These are phyloP conservation scores for Lentinula novae-zelandiae DNA, from an alignment of 1,284 basidiomycete species.

Conservation along the genomic window DNA sequence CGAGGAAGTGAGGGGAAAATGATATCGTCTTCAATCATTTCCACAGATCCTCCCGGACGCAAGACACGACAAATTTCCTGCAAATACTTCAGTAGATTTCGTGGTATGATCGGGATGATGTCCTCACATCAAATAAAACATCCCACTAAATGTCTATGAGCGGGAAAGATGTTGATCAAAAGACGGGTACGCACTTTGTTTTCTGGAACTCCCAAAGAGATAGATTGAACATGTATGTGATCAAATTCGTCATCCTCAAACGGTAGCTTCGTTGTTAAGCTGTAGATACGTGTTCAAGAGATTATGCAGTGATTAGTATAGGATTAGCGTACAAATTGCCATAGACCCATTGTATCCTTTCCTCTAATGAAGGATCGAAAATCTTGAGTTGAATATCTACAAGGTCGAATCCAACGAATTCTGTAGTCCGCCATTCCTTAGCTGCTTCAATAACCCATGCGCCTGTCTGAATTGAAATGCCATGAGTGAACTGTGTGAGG, in stretches of 20 bases:
- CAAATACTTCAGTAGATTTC: background rate
- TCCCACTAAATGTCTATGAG: constrained; percentile 49
- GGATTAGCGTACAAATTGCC: constrained; percentile 62
- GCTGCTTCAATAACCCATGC: constrained; percentile 72
- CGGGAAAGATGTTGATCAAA: constrained; percentile 1
- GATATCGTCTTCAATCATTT: constrained; percentile 68
- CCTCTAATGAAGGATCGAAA: constrained; percentile 45
- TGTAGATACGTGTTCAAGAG: constrained; percentile 21
- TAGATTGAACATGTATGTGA: constrained; percentile 62
- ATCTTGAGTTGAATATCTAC: constrained; percentile 61
- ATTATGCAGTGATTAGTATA: background rate
- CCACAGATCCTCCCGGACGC: constrained; percentile 63
- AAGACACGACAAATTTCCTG: constrained; percentile 71
- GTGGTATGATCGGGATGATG: background rate
- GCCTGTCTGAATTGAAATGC: constrained; percentile 45
- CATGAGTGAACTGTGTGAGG: constrained; percentile 3
- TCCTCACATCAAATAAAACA: constrained; percentile 55
- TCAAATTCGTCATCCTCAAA: constrained; percentile 80
- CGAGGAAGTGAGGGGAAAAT: constrained; percentile 59
- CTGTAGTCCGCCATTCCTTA: constrained; percentile 61
- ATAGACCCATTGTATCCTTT: constrained; percentile 64
- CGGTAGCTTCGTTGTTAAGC: constrained; percentile 67
- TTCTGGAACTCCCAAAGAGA: constrained; percentile 68
- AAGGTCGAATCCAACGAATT: constrained; percentile 74
- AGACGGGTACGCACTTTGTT: constrained; percentile 49